Percentiles rank a stretch among this genome's conserved stretches.
Conservation (phyloP, 139 green algal species). For the Chlorella ohadii region DNA sequence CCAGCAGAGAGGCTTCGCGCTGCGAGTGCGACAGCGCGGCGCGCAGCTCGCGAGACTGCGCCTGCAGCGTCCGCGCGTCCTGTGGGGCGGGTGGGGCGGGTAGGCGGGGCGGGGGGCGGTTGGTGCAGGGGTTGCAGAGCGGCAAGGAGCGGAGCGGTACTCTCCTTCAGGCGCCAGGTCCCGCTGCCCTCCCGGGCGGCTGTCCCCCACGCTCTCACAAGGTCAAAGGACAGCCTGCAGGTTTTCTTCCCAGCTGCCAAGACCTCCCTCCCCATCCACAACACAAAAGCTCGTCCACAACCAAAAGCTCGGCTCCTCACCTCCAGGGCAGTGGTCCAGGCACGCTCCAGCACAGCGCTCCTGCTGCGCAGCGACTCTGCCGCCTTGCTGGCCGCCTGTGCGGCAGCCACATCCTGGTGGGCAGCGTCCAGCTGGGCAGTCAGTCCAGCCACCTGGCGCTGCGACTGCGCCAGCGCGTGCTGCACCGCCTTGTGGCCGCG, state of each 20-base stretch:
- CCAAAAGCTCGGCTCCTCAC: no score
- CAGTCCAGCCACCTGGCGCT: not conserved
- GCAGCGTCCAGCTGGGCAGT: not conserved
- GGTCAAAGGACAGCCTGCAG: no score
- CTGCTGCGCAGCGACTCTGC: not conserved
- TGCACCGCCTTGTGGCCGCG: not conserved
- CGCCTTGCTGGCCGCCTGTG: not conserved
- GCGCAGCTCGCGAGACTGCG: slow-evolving; percentile 1
- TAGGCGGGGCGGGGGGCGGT: no score
- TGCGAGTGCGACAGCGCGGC: not conserved
- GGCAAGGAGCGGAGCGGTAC: no score
- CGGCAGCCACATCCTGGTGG: not conserved
- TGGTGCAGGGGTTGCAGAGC: no score
- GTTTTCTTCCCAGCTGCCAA: no score
- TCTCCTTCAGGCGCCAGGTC: no score
- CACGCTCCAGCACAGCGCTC: slow-evolving; percentile 22
- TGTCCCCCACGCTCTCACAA: no score
- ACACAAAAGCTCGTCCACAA: no score
- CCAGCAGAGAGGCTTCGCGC: not conserved
- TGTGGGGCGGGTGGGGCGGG: not conserved
- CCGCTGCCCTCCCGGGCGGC: no score
- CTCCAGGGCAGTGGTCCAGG: slow-evolving; percentile 14
- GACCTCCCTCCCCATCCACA: no score
- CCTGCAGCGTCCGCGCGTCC: not conserved
- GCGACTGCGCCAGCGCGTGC: not conserved